A percentile compares a stretch with the other conserved stretches of the same genome.
These are phyloP conservation scores for Triticum aestivum DNA, from an alignment of 176 grass and related monocot species.

Conservation along the genomic window DNA sequence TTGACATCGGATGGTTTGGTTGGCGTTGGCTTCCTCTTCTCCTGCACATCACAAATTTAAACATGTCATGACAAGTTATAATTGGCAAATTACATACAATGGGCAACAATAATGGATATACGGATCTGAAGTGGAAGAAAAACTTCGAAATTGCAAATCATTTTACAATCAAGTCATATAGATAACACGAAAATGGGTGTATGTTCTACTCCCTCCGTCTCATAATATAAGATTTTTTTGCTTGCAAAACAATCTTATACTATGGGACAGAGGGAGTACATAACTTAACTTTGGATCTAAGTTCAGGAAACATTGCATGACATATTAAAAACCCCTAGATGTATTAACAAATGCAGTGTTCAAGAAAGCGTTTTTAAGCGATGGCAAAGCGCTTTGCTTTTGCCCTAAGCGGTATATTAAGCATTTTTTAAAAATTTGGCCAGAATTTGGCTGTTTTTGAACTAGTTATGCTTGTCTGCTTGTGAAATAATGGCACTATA, in stretches of 20 bases:
- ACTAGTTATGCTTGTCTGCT: too few species aligned
- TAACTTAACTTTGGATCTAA: background rate
- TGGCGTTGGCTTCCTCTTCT: slow-evolving; percentile 75
- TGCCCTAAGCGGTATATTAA: too few species aligned
- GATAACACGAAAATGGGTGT: background rate
- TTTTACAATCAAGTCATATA: background rate
- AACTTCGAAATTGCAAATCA: background rate
- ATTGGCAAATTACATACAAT: background rate
- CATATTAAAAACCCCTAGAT: background rate
- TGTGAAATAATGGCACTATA: too few species aligned
- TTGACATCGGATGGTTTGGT: slow-evolving; percentile 80
- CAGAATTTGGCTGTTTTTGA: too few species aligned
- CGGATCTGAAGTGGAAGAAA: background rate
- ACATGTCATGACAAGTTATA: background rate
- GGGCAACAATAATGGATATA: background rate
- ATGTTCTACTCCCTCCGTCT: too few species aligned
- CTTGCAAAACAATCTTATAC: too few species aligned
- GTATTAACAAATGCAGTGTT: background rate
- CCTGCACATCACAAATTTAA: slow-evolving; percentile 39
- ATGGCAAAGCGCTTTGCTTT: too few species aligned
- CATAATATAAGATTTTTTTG: too few species aligned
- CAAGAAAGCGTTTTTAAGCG: too few species aligned
- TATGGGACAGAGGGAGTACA: too few species aligned
- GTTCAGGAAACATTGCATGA: background rate
- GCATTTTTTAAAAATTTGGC: too few species aligned